Conservation (phyloP, 2,329 filamentous ascomycete genomes). For the Bipolaris bicolor region DNA sequence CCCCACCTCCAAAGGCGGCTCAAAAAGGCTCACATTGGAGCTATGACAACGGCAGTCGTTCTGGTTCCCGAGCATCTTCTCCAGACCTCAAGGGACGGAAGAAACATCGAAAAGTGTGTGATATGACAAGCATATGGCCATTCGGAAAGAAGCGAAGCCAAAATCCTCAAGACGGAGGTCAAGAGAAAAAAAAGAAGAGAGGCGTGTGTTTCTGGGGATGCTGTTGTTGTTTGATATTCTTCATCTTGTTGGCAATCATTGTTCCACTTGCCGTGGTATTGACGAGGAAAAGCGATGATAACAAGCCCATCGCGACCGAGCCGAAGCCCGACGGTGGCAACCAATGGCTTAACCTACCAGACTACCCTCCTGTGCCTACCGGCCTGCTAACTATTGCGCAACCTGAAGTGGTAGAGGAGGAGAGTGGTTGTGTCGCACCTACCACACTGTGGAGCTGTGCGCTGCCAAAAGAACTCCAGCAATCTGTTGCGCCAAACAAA, state of each 20-base stretch:
- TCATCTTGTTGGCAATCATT: slow-evolving; percentile 48
- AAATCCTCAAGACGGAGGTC: slow-evolving; percentile 25
- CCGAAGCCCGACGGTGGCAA: slow-evolving; percentile 23
- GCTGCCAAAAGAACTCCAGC: slow-evolving; percentile 77
- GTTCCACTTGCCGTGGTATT: slow-evolving; percentile 48
- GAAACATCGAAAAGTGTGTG: slow-evolving; percentile 40
- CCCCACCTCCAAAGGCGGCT: slow-evolving; percentile 39
- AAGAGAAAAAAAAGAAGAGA: slow-evolving; percentile 40
- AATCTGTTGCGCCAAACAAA: slow-evolving; percentile 66
- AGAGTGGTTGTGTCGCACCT: slow-evolving; percentile 72
- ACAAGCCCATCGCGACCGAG: slow-evolving; percentile 30
- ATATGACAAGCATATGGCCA: slow-evolving; percentile 33
- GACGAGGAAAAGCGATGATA: slow-evolving; percentile 47
- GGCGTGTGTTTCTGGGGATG: slow-evolving; percentile 44
- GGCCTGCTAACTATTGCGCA: slow-evolving; percentile 80
- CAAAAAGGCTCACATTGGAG: slow-evolving; percentile 35
- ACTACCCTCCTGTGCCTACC: slow-evolving; percentile 84
- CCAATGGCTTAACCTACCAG: slow-evolving; percentile 81
- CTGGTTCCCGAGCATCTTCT: slow-evolving; percentile 31
- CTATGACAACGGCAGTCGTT: slow-evolving; percentile 34
- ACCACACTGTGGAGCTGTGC: slow-evolving; percentile 85
- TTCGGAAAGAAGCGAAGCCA: slow-evolving; percentile 27
- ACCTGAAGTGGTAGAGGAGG: slow-evolving; percentile 68
- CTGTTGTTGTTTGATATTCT: slow-evolving; percentile 45
- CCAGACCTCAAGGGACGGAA: slow-evolving; percentile 36